A percentile compares a stretch with the other conserved stretches of the same genome.
Conservation (phyloP, 139 green algal genomes). For the Ettlia oleoabundans region DNA sequence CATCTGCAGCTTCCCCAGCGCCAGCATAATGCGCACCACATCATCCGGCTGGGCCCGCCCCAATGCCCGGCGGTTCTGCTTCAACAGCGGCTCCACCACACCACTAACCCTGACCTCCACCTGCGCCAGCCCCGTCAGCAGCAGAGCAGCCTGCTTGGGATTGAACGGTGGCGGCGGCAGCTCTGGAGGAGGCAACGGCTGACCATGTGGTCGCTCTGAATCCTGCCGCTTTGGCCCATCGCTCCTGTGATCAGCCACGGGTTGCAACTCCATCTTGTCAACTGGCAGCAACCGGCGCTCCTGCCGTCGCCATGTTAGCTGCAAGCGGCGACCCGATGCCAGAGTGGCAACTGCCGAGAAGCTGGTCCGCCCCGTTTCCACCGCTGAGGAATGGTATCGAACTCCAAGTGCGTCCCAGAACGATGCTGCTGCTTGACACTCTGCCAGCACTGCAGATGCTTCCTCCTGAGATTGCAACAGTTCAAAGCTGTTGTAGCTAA, state of each 20-base stretch:
- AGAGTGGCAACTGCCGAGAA: not conserved
- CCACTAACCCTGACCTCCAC: constrained; percentile 1
- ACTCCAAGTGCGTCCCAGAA: not conserved
- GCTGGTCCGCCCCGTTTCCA: not conserved
- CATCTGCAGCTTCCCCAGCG: constrained; percentile 26
- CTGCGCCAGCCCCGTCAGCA: constrained; percentile 22
- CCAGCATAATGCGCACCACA: constrained; percentile 20
- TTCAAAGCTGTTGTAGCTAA: not conserved
- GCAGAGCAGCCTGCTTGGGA: not conserved
- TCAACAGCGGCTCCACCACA: constrained; percentile 17
- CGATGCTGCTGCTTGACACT: not conserved
- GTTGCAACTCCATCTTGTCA: not conserved
- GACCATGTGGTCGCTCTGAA: not conserved
- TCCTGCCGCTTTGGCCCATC: not conserved
- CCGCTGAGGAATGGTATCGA: not conserved
- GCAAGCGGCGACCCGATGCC: not conserved
- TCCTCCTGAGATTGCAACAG: not conserved
- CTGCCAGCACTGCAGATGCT: not conserved
- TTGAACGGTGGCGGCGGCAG: not conserved
- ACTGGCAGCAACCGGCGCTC: not conserved
- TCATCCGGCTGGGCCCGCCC: not conserved
- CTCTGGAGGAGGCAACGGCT: no score
- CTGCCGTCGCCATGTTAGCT: not conserved
- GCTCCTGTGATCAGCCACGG: not conserved
- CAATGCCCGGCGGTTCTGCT: not conserved